These are phyloP conservation scores for Nannochloropsis oceanica DNA, from an alignment of 108 stramenopile genomes.

Conservation along the genomic window DNA sequence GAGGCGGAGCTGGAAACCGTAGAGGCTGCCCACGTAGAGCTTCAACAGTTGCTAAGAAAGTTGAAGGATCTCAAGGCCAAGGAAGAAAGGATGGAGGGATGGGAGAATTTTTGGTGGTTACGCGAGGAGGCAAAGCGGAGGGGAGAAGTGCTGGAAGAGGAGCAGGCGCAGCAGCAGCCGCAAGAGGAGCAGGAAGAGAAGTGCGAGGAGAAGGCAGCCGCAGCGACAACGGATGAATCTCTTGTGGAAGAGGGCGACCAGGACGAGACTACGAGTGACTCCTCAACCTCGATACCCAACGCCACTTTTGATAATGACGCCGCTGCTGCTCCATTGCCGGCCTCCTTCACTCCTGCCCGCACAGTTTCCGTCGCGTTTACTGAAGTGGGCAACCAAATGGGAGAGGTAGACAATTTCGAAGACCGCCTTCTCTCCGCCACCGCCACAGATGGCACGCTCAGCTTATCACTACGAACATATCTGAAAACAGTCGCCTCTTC, in stretches of 20 bases:
- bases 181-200: neutral
- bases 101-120: neutral
- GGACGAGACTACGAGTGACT: too few species aligned
- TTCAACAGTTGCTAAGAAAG: neutral
- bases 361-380: too few species aligned
- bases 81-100: neutral
- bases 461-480: neutral
- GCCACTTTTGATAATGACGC: too few species aligned
- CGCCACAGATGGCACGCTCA: neutral
- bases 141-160: neutral
- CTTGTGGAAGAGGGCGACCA: too few species aligned
- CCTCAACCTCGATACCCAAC: too few species aligned
- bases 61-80: neutral
- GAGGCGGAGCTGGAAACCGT: neutral
- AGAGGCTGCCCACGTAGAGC: neutral
- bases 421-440: neutral
- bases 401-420: too few species aligned
- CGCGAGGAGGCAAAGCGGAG: neutral
- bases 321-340: too few species aligned
- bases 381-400: too few species aligned
- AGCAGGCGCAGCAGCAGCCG: neutral
- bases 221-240: too few species aligned
- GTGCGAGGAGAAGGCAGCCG: too few species aligned
- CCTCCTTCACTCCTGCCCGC: too few species aligned
- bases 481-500: neutral